phyloP scores from a whole-genome alignment of 2,329 filamentous ascomycete species.

The Drechslerella coelobrocha region DNA sequence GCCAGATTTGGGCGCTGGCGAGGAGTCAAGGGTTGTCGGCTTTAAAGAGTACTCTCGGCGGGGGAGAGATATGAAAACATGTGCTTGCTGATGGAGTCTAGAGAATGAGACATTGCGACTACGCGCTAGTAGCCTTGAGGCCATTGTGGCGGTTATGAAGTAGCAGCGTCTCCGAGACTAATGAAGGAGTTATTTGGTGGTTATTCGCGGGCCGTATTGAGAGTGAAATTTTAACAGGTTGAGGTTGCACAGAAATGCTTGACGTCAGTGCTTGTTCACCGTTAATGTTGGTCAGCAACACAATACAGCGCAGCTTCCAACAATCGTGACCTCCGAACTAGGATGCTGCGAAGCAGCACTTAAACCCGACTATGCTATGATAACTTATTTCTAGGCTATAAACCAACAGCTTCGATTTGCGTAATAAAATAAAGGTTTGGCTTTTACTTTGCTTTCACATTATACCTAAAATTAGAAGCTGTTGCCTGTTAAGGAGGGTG shows the following conservation, averaged over 20 bases:
- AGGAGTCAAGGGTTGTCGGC: conserved; percentile 34
- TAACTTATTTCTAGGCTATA: no score
- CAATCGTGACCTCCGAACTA: no score
- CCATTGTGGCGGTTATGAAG: background rate
- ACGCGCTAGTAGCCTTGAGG: background rate
- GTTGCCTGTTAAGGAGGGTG: no score
- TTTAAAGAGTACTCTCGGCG: conserved; percentile 40
- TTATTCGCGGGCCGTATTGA: no score
- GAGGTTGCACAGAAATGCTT: conserved; percentile 5
- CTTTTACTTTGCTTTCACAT: no score
- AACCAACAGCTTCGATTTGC: no score
- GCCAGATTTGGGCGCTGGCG: conserved; percentile 56
- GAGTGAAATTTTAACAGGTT: conserved; percentile 13
- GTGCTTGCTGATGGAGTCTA: background rate
- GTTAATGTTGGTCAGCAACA: conserved; percentile 16
- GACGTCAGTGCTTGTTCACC: conserved; percentile 9
- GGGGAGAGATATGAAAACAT: background rate
- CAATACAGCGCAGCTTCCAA: background rate
- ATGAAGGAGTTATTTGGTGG: background rate
- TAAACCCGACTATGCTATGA: no score
- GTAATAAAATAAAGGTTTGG: no score
- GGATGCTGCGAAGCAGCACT: no score
- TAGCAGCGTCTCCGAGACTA: background rate
- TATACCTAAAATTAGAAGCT: no score
- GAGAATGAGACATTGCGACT: background rate